phyloP scores from a whole-genome alignment of 768 basidiomycete genomes.

The Gymnopilus dilepis region DNA sequence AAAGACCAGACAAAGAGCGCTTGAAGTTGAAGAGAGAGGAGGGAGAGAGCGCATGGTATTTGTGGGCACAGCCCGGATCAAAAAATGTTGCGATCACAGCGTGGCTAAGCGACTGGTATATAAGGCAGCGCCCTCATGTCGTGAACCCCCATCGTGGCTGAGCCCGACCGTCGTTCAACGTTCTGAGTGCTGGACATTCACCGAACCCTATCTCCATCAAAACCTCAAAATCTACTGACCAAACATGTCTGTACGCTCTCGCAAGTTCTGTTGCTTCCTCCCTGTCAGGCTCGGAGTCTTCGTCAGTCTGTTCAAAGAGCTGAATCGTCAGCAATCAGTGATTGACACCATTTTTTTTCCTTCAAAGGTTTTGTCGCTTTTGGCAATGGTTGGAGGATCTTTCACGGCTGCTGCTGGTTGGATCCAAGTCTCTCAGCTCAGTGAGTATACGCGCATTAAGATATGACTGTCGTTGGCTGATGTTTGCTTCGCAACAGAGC shows the following conservation, averaged over 20 bases:
- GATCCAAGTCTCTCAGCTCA: slow-evolving; percentile 47
- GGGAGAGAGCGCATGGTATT: background rate
- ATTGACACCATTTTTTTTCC: background rate
- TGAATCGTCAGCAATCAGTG: background rate
- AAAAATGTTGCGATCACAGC: slow-evolving; percentile 5
- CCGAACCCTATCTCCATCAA: slow-evolving; percentile 20
- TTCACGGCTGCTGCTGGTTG: slow-evolving; percentile 52
- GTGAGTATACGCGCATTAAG: slow-evolving; percentile 37
- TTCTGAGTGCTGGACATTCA: slow-evolving; percentile 28
- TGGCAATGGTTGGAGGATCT: slow-evolving; percentile 51
- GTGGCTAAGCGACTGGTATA: slow-evolving; percentile 15
- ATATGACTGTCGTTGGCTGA: background rate
- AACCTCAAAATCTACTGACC: slow-evolving; percentile 35
- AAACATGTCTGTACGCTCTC: slow-evolving; percentile 52
- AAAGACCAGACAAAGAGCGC: no score
- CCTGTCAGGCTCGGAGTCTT: slow-evolving; percentile 70
- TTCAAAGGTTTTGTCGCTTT: slow-evolving; percentile 36
- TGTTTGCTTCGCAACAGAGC: slow-evolving; percentile 23
- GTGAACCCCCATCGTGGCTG: slow-evolving; percentile 39
- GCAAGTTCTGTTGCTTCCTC: slow-evolving; percentile 68
- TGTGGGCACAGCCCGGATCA: background rate
- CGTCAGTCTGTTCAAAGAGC: slow-evolving; percentile 40
- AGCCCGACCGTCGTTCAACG: slow-evolving; percentile 34
- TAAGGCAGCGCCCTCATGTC: slow-evolving; percentile 4
- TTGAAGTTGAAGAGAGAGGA: no score